Conservation (phyloP, 805 yeast species). For the Candida coleopterorum region DNA sequence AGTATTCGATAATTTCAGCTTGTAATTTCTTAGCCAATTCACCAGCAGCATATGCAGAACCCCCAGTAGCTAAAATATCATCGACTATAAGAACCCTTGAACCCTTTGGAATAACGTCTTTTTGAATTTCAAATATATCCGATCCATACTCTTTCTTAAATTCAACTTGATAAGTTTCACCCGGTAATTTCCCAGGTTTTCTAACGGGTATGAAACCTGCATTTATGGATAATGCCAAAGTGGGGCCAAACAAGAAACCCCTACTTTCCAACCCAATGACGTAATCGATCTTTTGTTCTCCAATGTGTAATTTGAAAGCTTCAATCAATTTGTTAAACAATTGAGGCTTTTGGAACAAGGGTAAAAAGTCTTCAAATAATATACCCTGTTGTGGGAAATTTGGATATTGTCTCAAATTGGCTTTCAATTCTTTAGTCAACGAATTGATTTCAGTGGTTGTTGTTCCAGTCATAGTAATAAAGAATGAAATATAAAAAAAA, state of each 20-base stretch:
- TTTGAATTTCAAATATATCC: conserved; percentile 86
- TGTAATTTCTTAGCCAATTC: conserved; percentile 63
- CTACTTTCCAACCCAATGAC: conserved; percentile 94
- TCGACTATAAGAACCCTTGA: conserved; percentile 85
- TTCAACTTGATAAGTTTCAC: conserved; percentile 64
- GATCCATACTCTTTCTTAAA: conserved; percentile 90
- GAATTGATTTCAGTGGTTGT: conserved; percentile 18
- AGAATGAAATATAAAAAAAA: too few species aligned
- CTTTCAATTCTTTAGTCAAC: conserved; percentile 35
- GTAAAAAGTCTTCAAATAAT: conserved; percentile 92
- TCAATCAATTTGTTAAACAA: conserved; percentile 75
- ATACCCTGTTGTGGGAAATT: conserved; percentile 94
- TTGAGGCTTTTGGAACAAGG: conserved; percentile 80
- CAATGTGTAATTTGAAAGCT: conserved; percentile 75
- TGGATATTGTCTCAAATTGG: conserved; percentile 62
- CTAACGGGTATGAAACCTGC: conserved; percentile 95
- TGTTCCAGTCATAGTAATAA: conserved; percentile 9
- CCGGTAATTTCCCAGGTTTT: conserved; percentile 94
- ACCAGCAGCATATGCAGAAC: conserved; percentile 93
- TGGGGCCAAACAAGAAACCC: conserved; percentile 95
- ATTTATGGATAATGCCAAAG: conserved; percentile 82
- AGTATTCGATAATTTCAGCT: conserved; percentile 72
- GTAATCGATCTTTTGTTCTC: conserved; percentile 69
- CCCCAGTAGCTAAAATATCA: conserved; percentile 98
- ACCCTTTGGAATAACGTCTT: conserved; percentile 72